Conservation (phyloP, 2,329 filamentous ascomycete genomes). For the Malbranchea cinnamomea region DNA sequence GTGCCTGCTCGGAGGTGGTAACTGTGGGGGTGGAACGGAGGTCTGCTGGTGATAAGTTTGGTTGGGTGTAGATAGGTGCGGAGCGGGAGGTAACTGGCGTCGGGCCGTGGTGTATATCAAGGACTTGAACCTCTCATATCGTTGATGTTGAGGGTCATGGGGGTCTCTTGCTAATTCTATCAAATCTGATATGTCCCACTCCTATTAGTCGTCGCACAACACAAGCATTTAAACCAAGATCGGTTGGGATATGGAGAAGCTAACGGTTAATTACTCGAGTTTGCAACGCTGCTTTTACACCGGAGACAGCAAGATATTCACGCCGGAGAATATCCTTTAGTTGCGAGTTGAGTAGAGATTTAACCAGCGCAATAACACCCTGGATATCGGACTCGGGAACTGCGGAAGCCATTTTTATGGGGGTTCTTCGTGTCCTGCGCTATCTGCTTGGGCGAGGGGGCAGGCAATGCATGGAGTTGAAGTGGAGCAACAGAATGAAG, state of each 20-base stretch:
- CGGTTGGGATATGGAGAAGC: slow-evolving; percentile 36
- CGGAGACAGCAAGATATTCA: slow-evolving; percentile 62
- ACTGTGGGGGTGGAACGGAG: slow-evolving; percentile 13
- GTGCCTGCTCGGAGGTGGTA: slow-evolving; percentile 12
- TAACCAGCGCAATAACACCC: slow-evolving; percentile 31
- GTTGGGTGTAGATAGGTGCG: slow-evolving; percentile 9
- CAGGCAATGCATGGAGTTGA: too few species aligned
- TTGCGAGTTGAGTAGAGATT: slow-evolving; percentile 46
- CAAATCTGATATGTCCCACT: slow-evolving; percentile 1
- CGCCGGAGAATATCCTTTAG: slow-evolving; percentile 62
- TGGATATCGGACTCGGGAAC: slow-evolving; percentile 27
- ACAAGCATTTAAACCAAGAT: neutral
- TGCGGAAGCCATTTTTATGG: slow-evolving; percentile 21
- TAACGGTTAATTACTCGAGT: slow-evolving; percentile 61
- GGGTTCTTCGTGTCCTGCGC: too few species aligned
- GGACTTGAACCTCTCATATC: slow-evolving; percentile 19
- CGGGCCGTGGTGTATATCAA: slow-evolving; percentile 19
- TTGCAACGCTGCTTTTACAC: slow-evolving; percentile 74
- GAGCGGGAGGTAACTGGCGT: slow-evolving; percentile 16
- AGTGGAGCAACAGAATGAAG: too few species aligned
- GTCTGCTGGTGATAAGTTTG: slow-evolving; percentile 17
- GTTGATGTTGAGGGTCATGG: slow-evolving; percentile 13
- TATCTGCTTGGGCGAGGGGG: too few species aligned
- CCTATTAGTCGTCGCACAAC: slow-evolving; percentile 3
- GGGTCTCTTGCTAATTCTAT: slow-evolving; percentile 17